A percentile compares a stretch with the other conserved stretches of the same genome.
Conservation (phyloP, 805 yeast genomes). For the Metschnikowia sp. region DNA sequence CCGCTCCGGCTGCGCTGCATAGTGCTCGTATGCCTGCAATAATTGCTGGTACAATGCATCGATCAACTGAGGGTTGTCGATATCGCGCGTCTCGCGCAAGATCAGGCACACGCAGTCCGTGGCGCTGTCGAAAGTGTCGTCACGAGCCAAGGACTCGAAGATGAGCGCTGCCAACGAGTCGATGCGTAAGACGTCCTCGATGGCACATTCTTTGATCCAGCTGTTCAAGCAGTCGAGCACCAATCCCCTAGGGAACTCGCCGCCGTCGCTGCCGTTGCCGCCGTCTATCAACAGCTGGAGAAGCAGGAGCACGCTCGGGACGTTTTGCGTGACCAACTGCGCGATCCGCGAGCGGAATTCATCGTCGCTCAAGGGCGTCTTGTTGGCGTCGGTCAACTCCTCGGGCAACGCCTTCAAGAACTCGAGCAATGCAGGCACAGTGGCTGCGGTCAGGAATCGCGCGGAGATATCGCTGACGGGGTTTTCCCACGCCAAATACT, state of each 20-base stretch:
- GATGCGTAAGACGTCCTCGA: constrained; percentile 61
- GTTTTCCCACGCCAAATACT: constrained; percentile 66
- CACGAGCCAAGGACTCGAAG: constrained; percentile 56
- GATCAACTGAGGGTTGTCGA: constrained; percentile 59
- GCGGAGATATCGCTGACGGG: constrained; percentile 67
- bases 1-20: constrained; percentile 25
- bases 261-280: background rate
- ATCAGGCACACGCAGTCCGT: constrained; percentile 84
- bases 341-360: constrained; percentile 67
- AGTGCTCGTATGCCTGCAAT: constrained; percentile 52
- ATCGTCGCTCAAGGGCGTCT: constrained; percentile 75
- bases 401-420: constrained; percentile 88
- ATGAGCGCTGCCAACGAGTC: constrained; percentile 65
- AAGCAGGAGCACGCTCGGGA: constrained; percentile 62
- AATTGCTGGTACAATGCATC: constrained; percentile 67
- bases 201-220: constrained; percentile 87
- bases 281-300: constrained; percentile 46
- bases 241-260: constrained; percentile 27
- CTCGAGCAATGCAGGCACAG: constrained; percentile 57
- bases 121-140: constrained; percentile 76
- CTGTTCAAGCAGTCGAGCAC: constrained; percentile 77
- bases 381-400: constrained; percentile 75
- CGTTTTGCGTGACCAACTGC: constrained; percentile 62
- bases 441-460: constrained; percentile 38
- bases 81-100: constrained; percentile 76